phyloP scores from a whole-genome alignment of 305 asterid species.

The Fraxinus albicans region DNA sequence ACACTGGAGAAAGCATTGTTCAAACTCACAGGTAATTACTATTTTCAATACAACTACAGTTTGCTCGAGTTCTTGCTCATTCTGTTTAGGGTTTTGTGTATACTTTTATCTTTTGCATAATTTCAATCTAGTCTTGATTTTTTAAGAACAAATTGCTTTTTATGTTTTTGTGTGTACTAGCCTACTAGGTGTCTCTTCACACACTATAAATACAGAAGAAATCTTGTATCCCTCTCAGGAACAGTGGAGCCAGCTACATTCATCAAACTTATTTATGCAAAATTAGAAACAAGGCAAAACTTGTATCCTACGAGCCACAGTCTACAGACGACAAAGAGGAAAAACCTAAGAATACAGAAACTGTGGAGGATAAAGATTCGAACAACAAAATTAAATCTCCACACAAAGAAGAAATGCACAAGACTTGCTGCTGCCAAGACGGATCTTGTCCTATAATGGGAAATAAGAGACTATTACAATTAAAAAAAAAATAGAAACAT shows the following conservation, averaged over 20 bases:
- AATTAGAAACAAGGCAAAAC: slow-evolving; percentile 38
- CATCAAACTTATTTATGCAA: slow-evolving; percentile 21
- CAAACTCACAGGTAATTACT: slow-evolving; percentile 37
- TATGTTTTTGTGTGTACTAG: neutral
- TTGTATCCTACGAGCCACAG: slow-evolving; percentile 16
- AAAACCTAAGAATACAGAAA: neutral
- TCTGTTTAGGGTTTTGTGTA: no score
- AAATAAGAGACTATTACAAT: neutral
- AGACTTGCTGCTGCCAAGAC: slow-evolving; percentile 16
- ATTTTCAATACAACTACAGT: no score
- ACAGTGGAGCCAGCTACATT: slow-evolving; percentile 29
- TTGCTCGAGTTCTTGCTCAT: no score
- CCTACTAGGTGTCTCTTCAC: slow-evolving; percentile 42
- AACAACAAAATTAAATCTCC: neutral
- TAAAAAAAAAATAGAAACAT: no score
- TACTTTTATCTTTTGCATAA: no score
- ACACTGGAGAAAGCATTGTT: slow-evolving; percentile 25
- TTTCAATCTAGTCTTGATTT: no score
- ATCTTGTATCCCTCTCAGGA: slow-evolving; percentile 36
- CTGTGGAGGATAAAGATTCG: neutral
- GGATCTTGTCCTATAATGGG: neutral
- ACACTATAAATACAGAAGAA: slow-evolving; percentile 25
- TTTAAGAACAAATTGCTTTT: neutral
- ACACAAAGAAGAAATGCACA: neutral
- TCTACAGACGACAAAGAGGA: neutral